These are phyloP conservation scores for Cucurbita maxima DNA, from an alignment of 306 rosid genomes.

Conservation along the genomic window DNA sequence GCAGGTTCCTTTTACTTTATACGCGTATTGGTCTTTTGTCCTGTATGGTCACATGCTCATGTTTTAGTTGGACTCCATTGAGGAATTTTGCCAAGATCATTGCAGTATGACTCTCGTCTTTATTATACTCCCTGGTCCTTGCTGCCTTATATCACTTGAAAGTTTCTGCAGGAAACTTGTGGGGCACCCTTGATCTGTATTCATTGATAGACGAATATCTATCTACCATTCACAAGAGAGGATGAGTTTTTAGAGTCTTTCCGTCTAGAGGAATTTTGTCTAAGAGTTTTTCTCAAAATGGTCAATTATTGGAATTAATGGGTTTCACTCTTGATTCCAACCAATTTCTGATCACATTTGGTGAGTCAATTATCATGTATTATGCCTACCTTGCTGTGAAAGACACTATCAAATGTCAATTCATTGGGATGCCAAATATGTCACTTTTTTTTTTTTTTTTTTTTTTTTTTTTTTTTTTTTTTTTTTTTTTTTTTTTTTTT, in stretches of 20 bases:
- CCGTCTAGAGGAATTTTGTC: not conserved
- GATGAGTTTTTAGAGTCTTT: not conserved
- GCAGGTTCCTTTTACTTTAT: too few species aligned
- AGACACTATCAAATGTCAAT: not conserved
- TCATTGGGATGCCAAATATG: not conserved
- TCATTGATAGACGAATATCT: not conserved
- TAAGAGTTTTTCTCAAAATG: not conserved
- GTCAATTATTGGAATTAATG: not conserved
- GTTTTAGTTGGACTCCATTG: not conserved
- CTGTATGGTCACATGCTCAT: not conserved
- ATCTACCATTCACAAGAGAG: not conserved
- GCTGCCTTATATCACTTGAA: not conserved
- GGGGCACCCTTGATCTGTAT: not conserved
- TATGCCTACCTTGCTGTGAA: not conserved
- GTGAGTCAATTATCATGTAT: not conserved
- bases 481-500: too few species aligned
- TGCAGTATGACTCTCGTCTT: not conserved
- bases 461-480: too few species aligned
- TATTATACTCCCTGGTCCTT: not conserved
- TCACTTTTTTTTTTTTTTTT: too few species aligned
- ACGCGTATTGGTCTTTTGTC: not conserved
- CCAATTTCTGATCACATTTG: not conserved
- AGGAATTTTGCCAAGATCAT: not conserved
- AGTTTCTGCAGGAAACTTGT: not conserved
- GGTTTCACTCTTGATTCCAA: not conserved